Conservation (phyloP, 2,329 filamentous ascomycete species). For the Claviceps digitariae region DNA sequence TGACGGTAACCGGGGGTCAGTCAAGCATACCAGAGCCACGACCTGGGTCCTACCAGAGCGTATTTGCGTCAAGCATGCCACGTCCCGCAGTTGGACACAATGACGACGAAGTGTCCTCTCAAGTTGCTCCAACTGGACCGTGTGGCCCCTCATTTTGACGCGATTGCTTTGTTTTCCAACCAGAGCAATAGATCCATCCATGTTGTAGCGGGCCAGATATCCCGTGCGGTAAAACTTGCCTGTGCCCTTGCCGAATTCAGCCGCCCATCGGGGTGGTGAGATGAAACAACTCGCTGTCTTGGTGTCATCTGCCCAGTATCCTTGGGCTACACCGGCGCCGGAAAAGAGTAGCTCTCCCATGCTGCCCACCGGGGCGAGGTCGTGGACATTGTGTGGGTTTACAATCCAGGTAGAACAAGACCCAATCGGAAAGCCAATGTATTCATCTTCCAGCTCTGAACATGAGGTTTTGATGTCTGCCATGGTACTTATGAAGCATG, state of each 20-base stretch:
- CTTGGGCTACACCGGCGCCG: constrained; percentile 23
- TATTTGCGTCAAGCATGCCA: constrained; percentile 1
- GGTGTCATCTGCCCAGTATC: constrained; percentile 25
- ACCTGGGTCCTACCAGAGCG: background rate
- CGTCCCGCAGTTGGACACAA: background rate
- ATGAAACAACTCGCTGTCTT: constrained; percentile 20
- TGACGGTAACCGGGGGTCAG: background rate
- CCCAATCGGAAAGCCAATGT: background rate
- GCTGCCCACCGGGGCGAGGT: constrained; percentile 16
- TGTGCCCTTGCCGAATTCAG: background rate
- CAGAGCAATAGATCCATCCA: background rate
- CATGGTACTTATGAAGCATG: background rate
- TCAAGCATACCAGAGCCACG: constrained; percentile 2
- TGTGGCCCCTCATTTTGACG: background rate
- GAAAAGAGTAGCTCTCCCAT: constrained; percentile 17
- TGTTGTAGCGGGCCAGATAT: background rate
- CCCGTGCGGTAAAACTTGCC: constrained; percentile 1
- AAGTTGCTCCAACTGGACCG: background rate
- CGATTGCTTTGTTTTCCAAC: background rate
- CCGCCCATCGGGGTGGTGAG: constrained; percentile 10
- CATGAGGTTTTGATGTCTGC: background rate
- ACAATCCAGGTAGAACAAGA: constrained; percentile 3
- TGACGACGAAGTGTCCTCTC: background rate
- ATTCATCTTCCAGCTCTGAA: background rate
- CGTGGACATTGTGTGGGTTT: background rate